Evolutionary conservation across 2,329 filamentous ascomycete species (phyloP).

Genomic region (Zymoseptoria brevis): DNA sequence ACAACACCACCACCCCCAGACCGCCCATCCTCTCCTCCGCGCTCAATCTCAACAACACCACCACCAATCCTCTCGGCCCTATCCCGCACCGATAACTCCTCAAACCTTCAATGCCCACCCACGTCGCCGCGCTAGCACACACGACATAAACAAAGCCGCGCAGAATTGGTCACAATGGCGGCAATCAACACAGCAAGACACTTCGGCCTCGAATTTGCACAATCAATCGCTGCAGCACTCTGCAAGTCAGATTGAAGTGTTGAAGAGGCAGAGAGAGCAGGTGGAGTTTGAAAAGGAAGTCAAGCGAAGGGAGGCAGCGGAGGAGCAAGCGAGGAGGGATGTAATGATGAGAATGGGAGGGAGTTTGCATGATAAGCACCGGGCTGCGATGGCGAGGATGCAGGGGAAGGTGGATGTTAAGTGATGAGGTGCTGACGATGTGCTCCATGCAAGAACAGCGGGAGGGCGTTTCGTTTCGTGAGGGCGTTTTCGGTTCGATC

Average conservation of each 20-base stretch:
- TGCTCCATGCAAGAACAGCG: too few relatives aligned
- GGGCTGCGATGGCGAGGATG: conserved; percentile 72
- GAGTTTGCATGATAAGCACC: conserved; percentile 62
- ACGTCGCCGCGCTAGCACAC: conserved; percentile 42
- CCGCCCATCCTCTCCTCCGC: background rate
- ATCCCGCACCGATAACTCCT: background rate
- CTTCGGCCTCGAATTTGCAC: background rate
- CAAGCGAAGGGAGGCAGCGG: conserved; percentile 51
- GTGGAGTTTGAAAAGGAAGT: conserved; percentile 45
- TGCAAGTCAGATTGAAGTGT: background rate
- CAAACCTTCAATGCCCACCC: conserved; percentile 46
- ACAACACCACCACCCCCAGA: conserved; percentile 1
- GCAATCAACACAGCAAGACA: conserved; percentile 13
- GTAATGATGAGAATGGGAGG: conserved; percentile 68
- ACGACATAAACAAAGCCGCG: conserved; percentile 41
- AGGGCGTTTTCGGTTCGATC: too few relatives aligned
- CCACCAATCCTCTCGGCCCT: conserved; percentile 1
- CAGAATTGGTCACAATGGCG: conserved; percentile 40
- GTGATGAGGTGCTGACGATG: background rate
- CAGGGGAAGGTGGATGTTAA: conserved; percentile 44
- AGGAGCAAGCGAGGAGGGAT: conserved; percentile 58
- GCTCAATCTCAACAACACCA: background rate
- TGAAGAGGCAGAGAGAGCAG: background rate
- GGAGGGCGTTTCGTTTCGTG: too few relatives aligned
- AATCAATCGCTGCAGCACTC: background rate